phyloP scores from a whole-genome alignment of 2,329 filamentous ascomycete genomes.

The Colletotrichum ledebouriae region DNA sequence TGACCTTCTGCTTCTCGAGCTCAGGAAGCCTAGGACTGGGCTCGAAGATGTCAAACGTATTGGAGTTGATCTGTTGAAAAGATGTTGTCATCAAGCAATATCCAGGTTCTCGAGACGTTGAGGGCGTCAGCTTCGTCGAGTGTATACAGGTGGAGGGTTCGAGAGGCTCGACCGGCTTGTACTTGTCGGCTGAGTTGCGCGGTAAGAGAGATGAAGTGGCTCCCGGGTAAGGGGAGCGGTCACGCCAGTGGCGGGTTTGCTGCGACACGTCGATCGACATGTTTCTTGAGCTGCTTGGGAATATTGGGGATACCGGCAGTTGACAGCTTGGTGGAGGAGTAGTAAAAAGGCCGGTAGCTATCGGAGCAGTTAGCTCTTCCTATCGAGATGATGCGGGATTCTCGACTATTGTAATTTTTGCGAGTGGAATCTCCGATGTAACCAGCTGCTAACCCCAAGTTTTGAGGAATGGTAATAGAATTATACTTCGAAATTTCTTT shows the following conservation, averaged over 20 bases:
- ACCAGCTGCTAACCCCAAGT: too few species aligned
- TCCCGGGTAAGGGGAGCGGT: slow-evolving; percentile 11
- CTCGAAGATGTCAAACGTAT: not conserved
- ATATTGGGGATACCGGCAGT: too few species aligned
- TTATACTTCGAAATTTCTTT: too few species aligned
- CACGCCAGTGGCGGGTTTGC: slow-evolving; percentile 23
- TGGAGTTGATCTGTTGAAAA: not conserved
- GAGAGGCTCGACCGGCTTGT: not conserved
- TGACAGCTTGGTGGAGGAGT: too few species aligned
- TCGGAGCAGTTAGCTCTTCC: too few species aligned
- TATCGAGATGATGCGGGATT: too few species aligned
- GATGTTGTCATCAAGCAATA: not conserved
- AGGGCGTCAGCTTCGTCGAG: not conserved
- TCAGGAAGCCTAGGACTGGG: not conserved
- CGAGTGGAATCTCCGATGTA: too few species aligned
- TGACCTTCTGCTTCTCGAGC: too few species aligned
- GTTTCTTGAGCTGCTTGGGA: too few species aligned
- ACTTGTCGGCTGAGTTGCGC: not conserved
- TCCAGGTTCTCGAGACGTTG: not conserved
- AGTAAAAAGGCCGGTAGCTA: too few species aligned
- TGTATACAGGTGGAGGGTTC: not conserved
- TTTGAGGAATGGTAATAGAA: too few species aligned
- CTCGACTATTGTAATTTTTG: too few species aligned
- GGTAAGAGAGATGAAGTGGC: not conserved
- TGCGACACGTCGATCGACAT: not conserved